Evolutionary conservation across 768 basidiomycete genomes (phyloP), one percentile per base, ranked within the genome.

Genomic region (Plicaturopsis crispa): DNA sequence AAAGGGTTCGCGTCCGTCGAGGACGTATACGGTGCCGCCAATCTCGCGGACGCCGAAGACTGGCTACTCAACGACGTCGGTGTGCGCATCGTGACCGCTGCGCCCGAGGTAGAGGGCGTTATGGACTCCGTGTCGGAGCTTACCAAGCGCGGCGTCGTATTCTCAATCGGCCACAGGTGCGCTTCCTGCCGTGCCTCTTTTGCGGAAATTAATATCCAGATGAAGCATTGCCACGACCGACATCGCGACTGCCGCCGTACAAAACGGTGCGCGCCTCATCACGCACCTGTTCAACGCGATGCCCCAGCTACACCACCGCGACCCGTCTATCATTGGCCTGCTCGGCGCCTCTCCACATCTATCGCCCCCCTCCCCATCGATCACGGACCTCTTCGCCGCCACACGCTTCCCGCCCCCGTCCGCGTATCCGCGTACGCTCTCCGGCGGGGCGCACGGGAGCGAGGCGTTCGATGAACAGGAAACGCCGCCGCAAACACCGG

Each of bases 231-330:
- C 89, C 17, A 74, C 76, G 12, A 82, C 86, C 1, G 75, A 80
- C 19, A 61, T 79, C 43, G 87, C 90, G 5, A 79, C 78, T 14
- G 59, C 72, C 6, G 87, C 87, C 3, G 70, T 92, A 4, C 59
- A 69, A 13, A 67, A 69, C 40, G 90, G 90, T 14, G 85, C 88
- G 5, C 70, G 78, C n/a, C 74, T 90, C 41, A 87, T 93, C 47
- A 93, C 91, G 0, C 91, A 93, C 59, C 66, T 93, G 18, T 92
- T 90, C 77, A 94, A 94, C 48, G 87, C 89, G 5, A 91, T 91
- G 89, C 85, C 85, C 11, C 85, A 84, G 49, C 59, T 88, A 26
- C 84, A 93, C 55, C 90, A 94, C 54, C 75, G 91, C 23, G 89
- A 92, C 55, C 90, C 91, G 8, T 86, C 86, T 8, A 88, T 93